Base-by-base conservation (phyloP, 768 basidiomycete species). In the Mrakia frigida region DNA sequence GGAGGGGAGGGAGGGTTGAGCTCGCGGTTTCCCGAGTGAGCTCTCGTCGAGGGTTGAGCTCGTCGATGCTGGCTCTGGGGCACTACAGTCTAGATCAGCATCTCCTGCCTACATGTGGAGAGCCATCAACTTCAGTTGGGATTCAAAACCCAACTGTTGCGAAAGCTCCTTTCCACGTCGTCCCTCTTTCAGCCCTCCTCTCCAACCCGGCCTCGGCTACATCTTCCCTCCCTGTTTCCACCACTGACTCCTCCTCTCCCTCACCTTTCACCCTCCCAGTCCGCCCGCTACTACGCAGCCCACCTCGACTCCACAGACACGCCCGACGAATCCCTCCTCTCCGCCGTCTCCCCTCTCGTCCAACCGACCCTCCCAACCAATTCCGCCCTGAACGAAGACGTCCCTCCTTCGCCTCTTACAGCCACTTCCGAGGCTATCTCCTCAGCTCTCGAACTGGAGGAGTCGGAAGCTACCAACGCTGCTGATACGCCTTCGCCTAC, bases 301-400 rank as follows among this genome's bases (percentile, higher is more conserved):
- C 65, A 74, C 53, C 69, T 74, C 10, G 77, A 78, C 68, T 67
- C 53, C 3, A 70, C 73, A 11, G 77, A 74, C 67, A 37, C 56
- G 4, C 71, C 71, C 7, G 77, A 78, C 43, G 56, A 60, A 41
- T 56, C 67, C 16, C 59, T 78, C 25, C 39, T 73, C 31, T 56
- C 46, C 10, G 61, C 76, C 21, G 61, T 61, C 31, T 77, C 76
- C 6, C 71, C 76, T 23, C 35, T 53, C 43, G 63, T 74, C 53
- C 80, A 81, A 33, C 78, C 80, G 28, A 77, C 81, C 7, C 56
- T 82, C 13, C 84, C 85, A 33, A 97, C 94, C 39, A 50, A 50
- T 6, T 31, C 37, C 33, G 7, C 33, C 11, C 43, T 43, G 5
- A n/a, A 35, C 13, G 65, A 68, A 10, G 65, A 68, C 37, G 39